Percentiles rank a stretch among this genome's conserved stretches.
These are phyloP conservation scores for Torulaspora delbrueckii DNA, from an alignment of 805 yeast genomes.

Conservation along the genomic window DNA sequence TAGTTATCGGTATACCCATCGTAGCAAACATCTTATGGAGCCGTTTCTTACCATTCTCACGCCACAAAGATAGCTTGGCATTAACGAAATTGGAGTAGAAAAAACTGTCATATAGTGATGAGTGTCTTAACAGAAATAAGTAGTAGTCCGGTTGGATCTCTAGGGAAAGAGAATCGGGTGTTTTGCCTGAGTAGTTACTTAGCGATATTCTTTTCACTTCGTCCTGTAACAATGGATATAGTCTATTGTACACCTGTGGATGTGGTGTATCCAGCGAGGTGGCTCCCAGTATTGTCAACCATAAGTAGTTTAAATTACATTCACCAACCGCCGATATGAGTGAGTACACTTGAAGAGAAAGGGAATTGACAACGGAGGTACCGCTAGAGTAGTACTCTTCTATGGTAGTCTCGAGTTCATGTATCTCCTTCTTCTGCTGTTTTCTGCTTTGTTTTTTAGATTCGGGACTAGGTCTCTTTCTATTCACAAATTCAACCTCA, in stretches of 20 bases:
- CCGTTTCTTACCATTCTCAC: conserved; percentile 82
- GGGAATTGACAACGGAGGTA: conserved; percentile 66
- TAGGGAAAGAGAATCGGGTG: conserved; percentile 45
- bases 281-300: conserved; percentile 88
- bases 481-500: conserved; percentile 21
- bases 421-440: conserved; percentile 41
- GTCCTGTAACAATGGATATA: conserved; percentile 71
- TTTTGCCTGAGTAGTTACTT: conserved; percentile 32
- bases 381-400: conserved; percentile 84
- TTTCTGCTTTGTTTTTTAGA: conserved; percentile 30
- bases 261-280: conserved; percentile 70
- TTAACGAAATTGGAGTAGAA: conserved; percentile 87
- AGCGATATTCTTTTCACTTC: conserved; percentile 72
- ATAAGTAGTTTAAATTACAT: conserved; percentile 58
- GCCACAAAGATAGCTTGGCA: conserved; percentile 82
- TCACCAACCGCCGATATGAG: conserved; percentile 79
- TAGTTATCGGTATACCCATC: conserved; percentile 87
- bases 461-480: conserved; percentile 19
- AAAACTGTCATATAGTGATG: conserved; percentile 89
- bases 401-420: conserved; percentile 48
- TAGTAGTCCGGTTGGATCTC: conserved; percentile 79
- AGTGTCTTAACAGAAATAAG: conserved; percentile 80
- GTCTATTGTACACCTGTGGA: conserved; percentile 66
- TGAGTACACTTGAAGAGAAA: conserved; percentile 75
- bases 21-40: conserved; percentile 89